Base-by-base conservation (phyloP, 2,329 filamentous ascomycete species). In the Cyphellophora attinorum region DNA sequence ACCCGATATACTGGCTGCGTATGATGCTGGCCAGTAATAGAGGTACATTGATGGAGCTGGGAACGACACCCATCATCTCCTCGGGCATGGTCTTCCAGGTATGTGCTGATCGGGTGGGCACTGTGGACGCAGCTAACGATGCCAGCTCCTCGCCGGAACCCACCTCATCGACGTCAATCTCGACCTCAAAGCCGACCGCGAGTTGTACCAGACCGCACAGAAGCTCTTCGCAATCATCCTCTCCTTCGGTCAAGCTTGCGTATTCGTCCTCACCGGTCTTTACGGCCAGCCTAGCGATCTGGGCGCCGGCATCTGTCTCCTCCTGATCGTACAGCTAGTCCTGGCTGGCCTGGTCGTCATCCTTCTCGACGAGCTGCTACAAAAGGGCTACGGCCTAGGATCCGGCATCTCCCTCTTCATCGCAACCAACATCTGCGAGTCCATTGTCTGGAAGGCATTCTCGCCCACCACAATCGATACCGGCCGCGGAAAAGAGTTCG, bases 151-250 rank as follows among this genome's bases (percentile, higher is more conserved):
- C 49, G 91, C 91, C 58, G 91, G 91, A 59, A 98, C 91, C 63
- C 91, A 98, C 76, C 82, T 96, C 70, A 96, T 98, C 67, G 91
- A 98, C 62, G 89, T 98, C 73, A 96, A 98, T 77, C 84, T 98
- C 55, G 91, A 98, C 74, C 81, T 96, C 65, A 98, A 98, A 76
- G 91, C 89, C 64, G 91, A 98, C 67, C 91, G 91, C 67, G 91
- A 98, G 73, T 80, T 98, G 48, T 98, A 98, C 78, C 91, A 98
- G 74, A 98, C 89, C 47, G 91, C 93, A 37, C 91, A 98, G 76
- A 98, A 98, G 74, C 82, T 94, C 48, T 89, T 94, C 56, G 91
- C 91, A 51, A 93, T 98, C 58, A 93, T 98, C 60, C 76, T 98
- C 51, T 93, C 89, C 47, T 91, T 94, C 65, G 91, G 91, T 52